Evolutionary conservation across 2,329 filamentous ascomycete genomes (phyloP), one percentile per base, ranked within the genome.

Genomic region (Cladosporium sp.): DNA sequence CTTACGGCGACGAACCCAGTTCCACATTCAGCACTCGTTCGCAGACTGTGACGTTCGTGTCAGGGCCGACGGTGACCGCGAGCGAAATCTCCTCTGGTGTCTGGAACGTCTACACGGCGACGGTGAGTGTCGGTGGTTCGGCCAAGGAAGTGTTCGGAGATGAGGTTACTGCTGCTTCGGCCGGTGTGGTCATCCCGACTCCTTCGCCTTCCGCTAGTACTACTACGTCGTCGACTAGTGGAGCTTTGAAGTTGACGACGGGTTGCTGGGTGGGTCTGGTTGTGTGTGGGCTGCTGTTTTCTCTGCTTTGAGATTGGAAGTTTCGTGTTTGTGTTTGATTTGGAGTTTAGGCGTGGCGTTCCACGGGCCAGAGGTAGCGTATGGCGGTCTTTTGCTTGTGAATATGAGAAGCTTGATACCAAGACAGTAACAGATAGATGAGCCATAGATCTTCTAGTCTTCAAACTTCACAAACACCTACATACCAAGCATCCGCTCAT

Each of bases 11-110:
- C 7, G 18, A 40, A 0, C 35, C 35, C 3, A 18, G 35, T 18
- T 18, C 16, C 16, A 7, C 37, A 4, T 26, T 11, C 16, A 44
- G 12, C 11, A 60, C 57, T 23, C 18, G 14, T 31, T 4, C 10
- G 18, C 40, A 49, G 40, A 61, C 58, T 16, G 16, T 61, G 16
- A 61, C 58, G 8, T 61, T 50, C 18, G 29, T 14, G 23, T 50
- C 37, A 1, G 58, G 29, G 5, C 37, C 37, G n/a, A 50, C 28
- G 1, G 5, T 61, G 5, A 61, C 40, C 8, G 58, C 44, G 26
- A 61, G 40, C 12, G 58, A 61, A 28, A 23, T 61, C 16, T 61
- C 58, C 0, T 31, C 26, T 5, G 58, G 58, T 61, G 21, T 61
- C 14, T 21, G 28, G 3, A 3, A 40, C 16, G 28, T 61, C 4